Evolutionary conservation across 371 early-diverging fungal species (phyloP).

Genomic region (Apophysomyces elegans): DNA sequence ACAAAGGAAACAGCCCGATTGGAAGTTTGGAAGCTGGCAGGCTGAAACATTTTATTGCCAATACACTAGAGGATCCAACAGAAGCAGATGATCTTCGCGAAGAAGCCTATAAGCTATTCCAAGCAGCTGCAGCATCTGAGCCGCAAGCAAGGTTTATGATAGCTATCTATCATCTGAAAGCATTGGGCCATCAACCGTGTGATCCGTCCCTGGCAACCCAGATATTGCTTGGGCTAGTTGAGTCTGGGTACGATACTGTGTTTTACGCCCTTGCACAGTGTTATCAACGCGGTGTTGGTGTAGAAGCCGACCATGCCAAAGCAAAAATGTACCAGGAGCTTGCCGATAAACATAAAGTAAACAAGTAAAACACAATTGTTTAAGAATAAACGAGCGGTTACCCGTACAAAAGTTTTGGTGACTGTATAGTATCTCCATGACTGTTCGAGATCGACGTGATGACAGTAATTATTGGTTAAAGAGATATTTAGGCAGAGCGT

Average conservation of each 20-base stretch:
- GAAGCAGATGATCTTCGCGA: conserved; percentile 8
- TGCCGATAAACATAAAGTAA: conserved; percentile 22
- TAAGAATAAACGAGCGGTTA: too few relatives aligned
- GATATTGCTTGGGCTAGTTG: conserved; percentile 15
- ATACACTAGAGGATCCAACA: neutral
- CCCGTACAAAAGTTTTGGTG: too few relatives aligned
- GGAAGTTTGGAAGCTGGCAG: conserved; percentile 24
- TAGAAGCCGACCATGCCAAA: conserved; percentile 28
- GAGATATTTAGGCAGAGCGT: too few relatives aligned
- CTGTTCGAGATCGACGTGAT: too few relatives aligned
- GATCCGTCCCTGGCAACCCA: conserved; percentile 18
- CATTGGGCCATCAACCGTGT: conserved; percentile 22
- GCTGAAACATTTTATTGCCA: conserved; percentile 22
- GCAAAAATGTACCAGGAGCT: conserved; percentile 42
- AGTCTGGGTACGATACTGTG: conserved; percentile 16
- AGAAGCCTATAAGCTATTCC: conserved; percentile 22
- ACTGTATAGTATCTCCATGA: too few relatives aligned
- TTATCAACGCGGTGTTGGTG: conserved; percentile 45
- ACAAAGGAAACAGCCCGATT: conserved; percentile 14
- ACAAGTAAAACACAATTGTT: too few relatives aligned
- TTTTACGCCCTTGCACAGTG: conserved; percentile 25
- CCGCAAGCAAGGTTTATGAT: conserved; percentile 27
- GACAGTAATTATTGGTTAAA: too few relatives aligned
- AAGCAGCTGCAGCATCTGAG: conserved; percentile 6
- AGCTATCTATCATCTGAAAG: conserved; percentile 29